Percentiles rank a stretch among this genome's conserved stretches.
phyloP scores from a whole-genome alignment of 1,139 yeast genomes.

The Candida gigantensis region DNA sequence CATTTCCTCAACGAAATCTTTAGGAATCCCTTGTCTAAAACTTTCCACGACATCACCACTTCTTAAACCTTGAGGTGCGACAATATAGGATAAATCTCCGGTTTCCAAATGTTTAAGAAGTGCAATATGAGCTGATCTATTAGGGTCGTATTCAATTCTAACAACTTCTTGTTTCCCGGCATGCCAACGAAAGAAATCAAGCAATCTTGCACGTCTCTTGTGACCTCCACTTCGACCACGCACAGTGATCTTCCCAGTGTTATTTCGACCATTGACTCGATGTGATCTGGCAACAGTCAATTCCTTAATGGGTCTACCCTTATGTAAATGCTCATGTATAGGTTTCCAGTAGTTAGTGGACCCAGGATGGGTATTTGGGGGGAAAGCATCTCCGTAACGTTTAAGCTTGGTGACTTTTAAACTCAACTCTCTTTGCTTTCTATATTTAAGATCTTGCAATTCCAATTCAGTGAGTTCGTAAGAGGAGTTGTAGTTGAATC shows the following conservation, averaged over 20 bases:
- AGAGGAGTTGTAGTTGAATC: slow-evolving; percentile 3
- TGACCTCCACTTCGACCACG: slow-evolving; percentile 98
- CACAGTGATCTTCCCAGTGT: slow-evolving; percentile 83
- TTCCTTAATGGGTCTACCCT: slow-evolving; percentile 77
- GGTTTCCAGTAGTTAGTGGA: slow-evolving; percentile 89
- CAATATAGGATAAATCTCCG: slow-evolving; percentile 69
- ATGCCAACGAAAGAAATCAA: slow-evolving; percentile 70
- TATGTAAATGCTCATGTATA: slow-evolving; percentile 80
- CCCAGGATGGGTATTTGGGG: slow-evolving; percentile 74
- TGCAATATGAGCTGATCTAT: slow-evolving; percentile 93
- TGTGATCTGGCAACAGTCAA: slow-evolving; percentile 69
- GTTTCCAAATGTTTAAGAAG: slow-evolving; percentile 66
- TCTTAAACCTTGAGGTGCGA: slow-evolving; percentile 92
- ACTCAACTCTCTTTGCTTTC: slow-evolving; percentile 71
- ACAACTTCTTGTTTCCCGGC: slow-evolving; percentile 78
- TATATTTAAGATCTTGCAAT: slow-evolving; percentile 70
- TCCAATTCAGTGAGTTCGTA: slow-evolving; percentile 64
- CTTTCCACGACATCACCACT: slow-evolving; percentile 91
- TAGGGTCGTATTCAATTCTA: slow-evolving; percentile 95
- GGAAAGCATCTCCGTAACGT: slow-evolving; percentile 66
- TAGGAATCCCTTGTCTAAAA: slow-evolving; percentile 86
- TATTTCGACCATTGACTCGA: slow-evolving; percentile 85
- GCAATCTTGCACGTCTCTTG: slow-evolving; percentile 78
- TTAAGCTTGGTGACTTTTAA: slow-evolving; percentile 72
- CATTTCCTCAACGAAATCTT: slow-evolving; percentile 72